Evolutionary conservation across 257 asterid species (phyloP), one percentile per base, ranked within the genome.

Genomic region (Leonotis leonurus): DNA sequence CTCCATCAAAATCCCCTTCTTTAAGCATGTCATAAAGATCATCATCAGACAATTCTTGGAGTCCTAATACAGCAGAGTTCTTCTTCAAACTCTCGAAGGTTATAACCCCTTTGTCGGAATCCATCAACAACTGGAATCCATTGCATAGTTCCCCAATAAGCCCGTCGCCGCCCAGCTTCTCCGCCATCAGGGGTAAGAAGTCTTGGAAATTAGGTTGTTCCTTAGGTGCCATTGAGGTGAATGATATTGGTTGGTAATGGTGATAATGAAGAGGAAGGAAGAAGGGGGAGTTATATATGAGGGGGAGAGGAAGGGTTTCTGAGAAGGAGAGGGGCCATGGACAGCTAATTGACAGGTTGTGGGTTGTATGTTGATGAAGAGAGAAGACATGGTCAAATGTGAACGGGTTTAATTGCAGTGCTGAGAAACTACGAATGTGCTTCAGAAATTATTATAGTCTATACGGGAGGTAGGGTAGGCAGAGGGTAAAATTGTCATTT

Each of bases 1-100:
- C 88, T 39, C 88, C 88, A 54, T 81, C 88, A 50, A 81, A 73
- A 21, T 81, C 88, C 1, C 87, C 85, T 62, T 78, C 85, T 44
- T 66, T 70, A 1, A 75, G 49, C 85, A 79, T 79, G 6, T 68
- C 8, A 2, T 0, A 22, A 41, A 75, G 81, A 70, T 79, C 81
- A 32, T 70, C 81, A 54, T 75, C 79, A 3, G 77, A 75, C 51
- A 79, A 22, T 0, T 37, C 81, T 16, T 76, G 70, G 21, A 79
- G 75, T 9, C 85, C 85, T 60, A 75, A 59, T 0, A 75, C 24
- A 40, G 73, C 65, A 9, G 85, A 57, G 40, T 79, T 79, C 69
- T 67, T 73, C 39, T 75, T 75, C 14, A 79, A 68, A 12, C 79
- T 73, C 64, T 75, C 85, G 22, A 76, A 79, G 32, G 85, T 79